Base-by-base conservation (phyloP, 2,329 filamentous ascomycete species). In the Lecanosticta acicola region DNA sequence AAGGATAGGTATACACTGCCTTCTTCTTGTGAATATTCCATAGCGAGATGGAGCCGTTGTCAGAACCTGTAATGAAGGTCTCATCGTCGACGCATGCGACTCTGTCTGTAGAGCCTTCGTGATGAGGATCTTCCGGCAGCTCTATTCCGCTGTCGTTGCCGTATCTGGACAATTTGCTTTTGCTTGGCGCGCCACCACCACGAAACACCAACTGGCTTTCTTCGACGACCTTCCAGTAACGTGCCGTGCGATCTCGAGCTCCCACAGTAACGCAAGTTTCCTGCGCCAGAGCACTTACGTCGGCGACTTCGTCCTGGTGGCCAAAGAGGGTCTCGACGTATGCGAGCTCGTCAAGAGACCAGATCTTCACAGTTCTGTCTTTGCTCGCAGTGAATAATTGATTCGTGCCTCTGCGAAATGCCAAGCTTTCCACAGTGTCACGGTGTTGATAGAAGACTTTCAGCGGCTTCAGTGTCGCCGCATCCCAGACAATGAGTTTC, bases 11-110 rank as follows among this genome's bases (percentile, higher is more conserved):
- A 67, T 83, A 85, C 8, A 98, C 74, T 0, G 93, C 85, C 68
- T 97, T 97, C 77, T 98, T 98, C 73, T 94, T 95, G 64, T 90
- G 79, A 17, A 89, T 76, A 50, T 83, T 88, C 91, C 91, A 97
- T 10, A 97, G 77, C 1, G 83, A 84, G 41, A 98, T 74, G 4
- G 84, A 79, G 43, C 93, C 93, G 58, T 93, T 95, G 69, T 98
- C 91, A 48, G 86, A 87, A 17, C 91, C 93, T 0, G 93, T 98
- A 50, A 98, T 83, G 63, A 97, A 98, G 17, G 83, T 84, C 62
- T 84, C 84, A 60, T 85, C 89, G 68, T 85, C 93, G 61, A 98
- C 79, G 73, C 94, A 88, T 48, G 90, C 85, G 19, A 97, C 81
- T 50, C 89, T 83, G 68, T 98, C 93, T 68, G 96, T 90, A 62